Conservation (phyloP, 2,329 filamentous ascomycete species). For the Calonectria ilicicola region DNA sequence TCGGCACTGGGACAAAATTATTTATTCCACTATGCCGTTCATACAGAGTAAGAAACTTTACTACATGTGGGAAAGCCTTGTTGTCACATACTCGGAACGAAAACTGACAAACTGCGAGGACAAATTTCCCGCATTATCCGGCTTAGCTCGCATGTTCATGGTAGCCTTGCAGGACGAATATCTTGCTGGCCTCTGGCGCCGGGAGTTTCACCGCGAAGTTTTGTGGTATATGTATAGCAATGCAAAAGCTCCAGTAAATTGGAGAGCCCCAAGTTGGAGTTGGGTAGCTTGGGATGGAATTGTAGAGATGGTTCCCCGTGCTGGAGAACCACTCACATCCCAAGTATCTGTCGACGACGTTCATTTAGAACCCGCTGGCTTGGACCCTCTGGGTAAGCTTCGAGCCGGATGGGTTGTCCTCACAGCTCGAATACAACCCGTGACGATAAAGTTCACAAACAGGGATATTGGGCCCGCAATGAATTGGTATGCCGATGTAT, state of each 20-base stretch:
- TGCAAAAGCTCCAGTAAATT: not conserved
- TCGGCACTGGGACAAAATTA: not conserved
- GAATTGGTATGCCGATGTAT: not conserved
- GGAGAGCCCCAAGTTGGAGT: slow-evolving; percentile 7
- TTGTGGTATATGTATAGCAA: slow-evolving; percentile 4
- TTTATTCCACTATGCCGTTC: not conserved
- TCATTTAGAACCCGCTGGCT: not conserved
- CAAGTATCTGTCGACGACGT: not conserved
- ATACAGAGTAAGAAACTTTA: not conserved
- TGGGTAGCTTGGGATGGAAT: slow-evolving; percentile 1
- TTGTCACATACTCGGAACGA: not conserved
- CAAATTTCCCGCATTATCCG: not conserved
- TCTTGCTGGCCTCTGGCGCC: not conserved
- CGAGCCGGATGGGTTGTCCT: not conserved
- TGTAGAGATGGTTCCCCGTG: not conserved
- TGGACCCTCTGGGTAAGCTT: not conserved
- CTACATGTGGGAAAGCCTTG: not conserved
- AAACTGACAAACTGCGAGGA: not conserved
- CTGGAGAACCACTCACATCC: not conserved
- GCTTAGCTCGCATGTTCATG: not conserved
- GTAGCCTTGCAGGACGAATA: not conserved
- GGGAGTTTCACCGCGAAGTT: not conserved
- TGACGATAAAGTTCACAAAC: not conserved
- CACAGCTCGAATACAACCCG: not conserved
- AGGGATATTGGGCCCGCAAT: not conserved